A percentile compares a stretch with the other conserved stretches of the same genome.
These are phyloP conservation scores for Yamadazyma sp. DNA, from an alignment of 1,139 yeast species.

Conservation along the genomic window DNA sequence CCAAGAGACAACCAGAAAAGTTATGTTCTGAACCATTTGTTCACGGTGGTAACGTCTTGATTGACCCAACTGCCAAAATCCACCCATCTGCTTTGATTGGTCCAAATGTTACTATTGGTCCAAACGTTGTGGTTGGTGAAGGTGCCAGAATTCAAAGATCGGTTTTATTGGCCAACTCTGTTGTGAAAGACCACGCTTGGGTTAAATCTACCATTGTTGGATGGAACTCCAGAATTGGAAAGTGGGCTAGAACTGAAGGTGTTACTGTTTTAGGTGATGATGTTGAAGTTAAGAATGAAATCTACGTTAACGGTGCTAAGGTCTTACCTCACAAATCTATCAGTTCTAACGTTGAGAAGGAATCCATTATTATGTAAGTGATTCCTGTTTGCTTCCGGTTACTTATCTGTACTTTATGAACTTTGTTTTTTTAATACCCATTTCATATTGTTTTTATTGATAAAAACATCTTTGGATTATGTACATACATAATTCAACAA, in stretches of 20 bases:
- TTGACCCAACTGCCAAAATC: slow-evolving; percentile 93
- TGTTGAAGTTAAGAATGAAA: slow-evolving; percentile 96
- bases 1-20: slow-evolving; percentile 74
- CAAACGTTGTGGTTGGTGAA: slow-evolving; percentile 92
- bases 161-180: slow-evolving; percentile 87
- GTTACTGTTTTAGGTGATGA: slow-evolving; percentile 98
- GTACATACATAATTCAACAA: background rate
- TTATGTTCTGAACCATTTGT: slow-evolving; percentile 70
- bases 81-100: slow-evolving; percentile 95
- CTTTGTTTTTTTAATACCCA: slow-evolving; percentile 6
- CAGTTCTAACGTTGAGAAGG: slow-evolving; percentile 94
- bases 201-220: slow-evolving; percentile 98
- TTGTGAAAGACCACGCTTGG: slow-evolving; percentile 96
- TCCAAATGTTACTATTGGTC: slow-evolving; percentile 97
- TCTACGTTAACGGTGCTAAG: slow-evolving; percentile 98
- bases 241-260: slow-evolving; percentile 99
- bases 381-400: background rate
- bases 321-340: slow-evolving; percentile 98
- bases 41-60: slow-evolving; percentile 84
- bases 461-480: slow-evolving; percentile 1
- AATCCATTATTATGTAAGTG: slow-evolving; percentile 89
- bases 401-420: slow-evolving; percentile 2
- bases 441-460: slow-evolving; percentile 4
- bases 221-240: slow-evolving; percentile 98
- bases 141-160: slow-evolving; percentile 99